These are phyloP conservation scores for Kwoniella botswanensis DNA, from an alignment of 768 basidiomycete genomes.

Conservation along the genomic window DNA sequence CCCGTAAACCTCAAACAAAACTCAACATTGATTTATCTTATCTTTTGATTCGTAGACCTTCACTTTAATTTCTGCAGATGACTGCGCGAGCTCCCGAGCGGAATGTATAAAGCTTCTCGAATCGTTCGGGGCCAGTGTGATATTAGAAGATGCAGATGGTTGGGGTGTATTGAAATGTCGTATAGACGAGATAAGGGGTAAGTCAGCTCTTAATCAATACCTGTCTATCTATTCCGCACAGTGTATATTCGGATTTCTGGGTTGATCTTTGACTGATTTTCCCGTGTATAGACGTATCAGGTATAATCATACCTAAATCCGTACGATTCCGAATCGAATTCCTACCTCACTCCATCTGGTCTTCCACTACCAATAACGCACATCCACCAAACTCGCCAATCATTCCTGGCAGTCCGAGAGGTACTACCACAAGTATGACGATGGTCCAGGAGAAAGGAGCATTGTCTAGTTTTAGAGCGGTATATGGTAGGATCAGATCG, in stretches of 20 bases:
- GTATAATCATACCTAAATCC: conserved; percentile 68
- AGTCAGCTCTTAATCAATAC: conserved; percentile 42
- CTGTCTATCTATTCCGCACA: background rate
- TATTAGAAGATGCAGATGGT: conserved; percentile 69
- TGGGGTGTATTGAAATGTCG: conserved; percentile 76
- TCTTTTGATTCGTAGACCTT: conserved; percentile 37
- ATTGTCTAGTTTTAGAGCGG: conserved; percentile 74
- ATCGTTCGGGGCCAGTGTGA: conserved; percentile 72
- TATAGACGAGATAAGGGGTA: conserved; percentile 68
- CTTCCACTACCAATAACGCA: background rate
- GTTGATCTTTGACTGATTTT: background rate
- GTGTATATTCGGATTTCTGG: too few relatives aligned
- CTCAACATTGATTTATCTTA: background rate
- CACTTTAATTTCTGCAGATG: conserved; percentile 58
- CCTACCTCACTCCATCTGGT: conserved; percentile 54
- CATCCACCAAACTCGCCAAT: conserved; percentile 5
- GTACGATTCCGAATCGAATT: conserved; percentile 85
- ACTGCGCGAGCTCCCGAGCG: conserved; percentile 66
- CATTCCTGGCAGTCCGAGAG: conserved; percentile 11
- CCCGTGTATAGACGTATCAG: conserved; percentile 38
- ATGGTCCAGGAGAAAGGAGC: conserved; percentile 87
- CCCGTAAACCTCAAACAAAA: too few relatives aligned
- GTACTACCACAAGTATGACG: conserved; percentile 61
- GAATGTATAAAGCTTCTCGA: conserved; percentile 79
- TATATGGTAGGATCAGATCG: conserved; percentile 69